Percentiles rank a stretch among this genome's conserved stretches.
phyloP scores from a whole-genome alignment of 2,329 filamentous ascomycete species.

The Trichoderma citrinoviride region DNA sequence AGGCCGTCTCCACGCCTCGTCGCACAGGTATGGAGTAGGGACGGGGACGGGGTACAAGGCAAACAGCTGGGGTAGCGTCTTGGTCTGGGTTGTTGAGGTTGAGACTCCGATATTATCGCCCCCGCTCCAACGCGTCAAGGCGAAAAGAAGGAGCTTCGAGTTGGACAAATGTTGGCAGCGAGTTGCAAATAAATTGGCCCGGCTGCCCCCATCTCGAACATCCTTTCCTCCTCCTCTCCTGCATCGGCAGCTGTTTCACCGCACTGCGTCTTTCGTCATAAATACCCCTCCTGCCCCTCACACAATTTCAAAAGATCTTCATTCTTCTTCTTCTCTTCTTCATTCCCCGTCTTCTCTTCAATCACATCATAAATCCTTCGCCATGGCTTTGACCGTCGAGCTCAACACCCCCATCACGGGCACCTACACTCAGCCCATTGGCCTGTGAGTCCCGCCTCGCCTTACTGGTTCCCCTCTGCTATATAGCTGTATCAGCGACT shows the following conservation, averaged over 20 bases:
- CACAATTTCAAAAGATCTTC: neutral
- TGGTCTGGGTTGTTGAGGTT: neutral
- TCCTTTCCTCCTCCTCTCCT: neutral
- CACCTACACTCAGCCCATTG: conserved; percentile 57
- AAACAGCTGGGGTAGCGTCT: neutral
- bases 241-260: neutral
- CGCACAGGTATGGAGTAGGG: no score
- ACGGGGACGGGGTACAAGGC: no score
- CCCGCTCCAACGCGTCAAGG: conserved; percentile 4
- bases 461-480: neutral
- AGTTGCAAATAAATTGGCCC: conserved; percentile 10
- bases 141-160: neutral
- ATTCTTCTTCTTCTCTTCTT: neutral
- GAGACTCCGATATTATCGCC: conserved; percentile 6
- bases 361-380: conserved; percentile 22
- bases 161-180: neutral
- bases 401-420: conserved; percentile 68
- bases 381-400: conserved; percentile 53
- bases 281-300: neutral
- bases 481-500: neutral
- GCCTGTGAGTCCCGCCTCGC: conserved; percentile 51
- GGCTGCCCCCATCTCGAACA: neutral
- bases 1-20: neutral
- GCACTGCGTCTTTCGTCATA: conserved; percentile 8
- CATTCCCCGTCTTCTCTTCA: neutral